These are phyloP conservation scores for Didymella sp. DNA, from an alignment of 2,329 filamentous ascomycete species.

Conservation along the genomic window DNA sequence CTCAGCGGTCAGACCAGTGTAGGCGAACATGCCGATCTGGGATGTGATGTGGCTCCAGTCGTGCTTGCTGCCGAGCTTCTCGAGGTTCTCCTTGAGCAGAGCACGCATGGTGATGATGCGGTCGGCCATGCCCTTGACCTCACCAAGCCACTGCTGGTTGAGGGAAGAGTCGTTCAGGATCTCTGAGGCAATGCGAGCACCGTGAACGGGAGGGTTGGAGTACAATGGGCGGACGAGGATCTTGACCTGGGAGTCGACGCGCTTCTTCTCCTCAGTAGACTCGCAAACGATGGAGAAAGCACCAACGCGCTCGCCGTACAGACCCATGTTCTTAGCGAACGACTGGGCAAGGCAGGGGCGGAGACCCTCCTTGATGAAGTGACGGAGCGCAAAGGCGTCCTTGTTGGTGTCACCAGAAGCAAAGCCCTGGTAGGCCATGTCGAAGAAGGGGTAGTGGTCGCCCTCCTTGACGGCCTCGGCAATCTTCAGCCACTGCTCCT, in stretches of 20 bases:
- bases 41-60: slow-evolving; percentile 99
- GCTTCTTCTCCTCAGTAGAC: slow-evolving; percentile 89
- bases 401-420: slow-evolving; percentile 89
- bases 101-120: slow-evolving; percentile 99
- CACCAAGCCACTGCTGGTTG: slow-evolving; percentile 91
- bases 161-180: slow-evolving; percentile 86
- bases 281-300: slow-evolving; percentile 92
- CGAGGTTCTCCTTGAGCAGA: slow-evolving; percentile 91
- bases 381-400: slow-evolving; percentile 90
- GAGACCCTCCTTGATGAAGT: slow-evolving; percentile 94
- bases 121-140: slow-evolving; percentile 99
- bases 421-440: slow-evolving; percentile 96
- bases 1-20: slow-evolving; percentile 88
- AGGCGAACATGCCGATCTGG: slow-evolving; percentile 98
- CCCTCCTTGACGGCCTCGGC: slow-evolving; percentile 84
- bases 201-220: slow-evolving; percentile 97
- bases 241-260: slow-evolving; percentile 96
- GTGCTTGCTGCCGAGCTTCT: slow-evolving; percentile 93
- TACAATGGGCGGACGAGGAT: slow-evolving; percentile 96
- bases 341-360: slow-evolving; percentile 87
- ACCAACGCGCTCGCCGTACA: slow-evolving; percentile 97
- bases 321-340: slow-evolving; percentile 99
- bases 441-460: slow-evolving; percentile 87
- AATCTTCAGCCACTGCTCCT: slow-evolving; percentile 92
- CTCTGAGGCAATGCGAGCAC: slow-evolving; percentile 88